Percentiles rank a stretch among this genome's conserved stretches.
Evolutionary conservation across 192 early-diverging fungal genomes (phyloP).

Genomic region (Phycomyces nitens): DNA sequence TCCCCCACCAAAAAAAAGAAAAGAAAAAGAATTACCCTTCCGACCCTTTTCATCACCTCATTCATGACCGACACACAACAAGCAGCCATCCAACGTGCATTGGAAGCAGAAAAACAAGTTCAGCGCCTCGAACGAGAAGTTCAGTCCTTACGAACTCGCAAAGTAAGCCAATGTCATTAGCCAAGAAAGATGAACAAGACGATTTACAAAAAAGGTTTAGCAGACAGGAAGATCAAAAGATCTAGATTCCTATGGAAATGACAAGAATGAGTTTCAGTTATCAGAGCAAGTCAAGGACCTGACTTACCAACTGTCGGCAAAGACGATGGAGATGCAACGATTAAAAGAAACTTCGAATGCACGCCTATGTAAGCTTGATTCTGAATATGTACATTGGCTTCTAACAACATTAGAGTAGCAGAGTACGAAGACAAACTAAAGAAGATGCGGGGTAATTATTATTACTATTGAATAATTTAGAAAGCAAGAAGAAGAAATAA

Average conservation of each 20-base stretch:
- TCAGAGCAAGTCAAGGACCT: slow-evolving; percentile 26
- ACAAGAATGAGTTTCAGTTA: slow-evolving; percentile 18
- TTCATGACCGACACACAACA: slow-evolving; percentile 10
- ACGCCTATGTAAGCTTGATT: slow-evolving; percentile 10
- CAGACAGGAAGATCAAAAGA: too few species aligned
- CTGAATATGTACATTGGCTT: neutral
- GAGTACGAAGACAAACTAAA: slow-evolving; percentile 59
- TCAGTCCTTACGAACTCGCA: slow-evolving; percentile 13
- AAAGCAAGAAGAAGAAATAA: neutral
- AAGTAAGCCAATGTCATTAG: too few species aligned
- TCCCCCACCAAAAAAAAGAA: too few species aligned
- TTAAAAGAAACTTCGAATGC: slow-evolving; percentile 15
- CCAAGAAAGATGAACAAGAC: too few species aligned
- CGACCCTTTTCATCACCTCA: too few species aligned
- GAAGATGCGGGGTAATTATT: slow-evolving; percentile 48
- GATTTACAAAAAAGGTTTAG: too few species aligned
- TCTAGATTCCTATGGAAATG: too few species aligned
- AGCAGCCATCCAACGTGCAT: slow-evolving; percentile 9
- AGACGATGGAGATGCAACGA: slow-evolving; percentile 12
- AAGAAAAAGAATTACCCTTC: too few species aligned
- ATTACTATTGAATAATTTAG: neutral
- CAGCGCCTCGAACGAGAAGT: slow-evolving; percentile 27
- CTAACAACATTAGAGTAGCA: slow-evolving; percentile 15
- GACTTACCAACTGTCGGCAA: slow-evolving; percentile 9
- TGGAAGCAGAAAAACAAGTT: slow-evolving; percentile 19